These are phyloP conservation scores for Geum urbanum DNA, from an alignment of 306 rosid genomes.

Conservation along the genomic window DNA sequence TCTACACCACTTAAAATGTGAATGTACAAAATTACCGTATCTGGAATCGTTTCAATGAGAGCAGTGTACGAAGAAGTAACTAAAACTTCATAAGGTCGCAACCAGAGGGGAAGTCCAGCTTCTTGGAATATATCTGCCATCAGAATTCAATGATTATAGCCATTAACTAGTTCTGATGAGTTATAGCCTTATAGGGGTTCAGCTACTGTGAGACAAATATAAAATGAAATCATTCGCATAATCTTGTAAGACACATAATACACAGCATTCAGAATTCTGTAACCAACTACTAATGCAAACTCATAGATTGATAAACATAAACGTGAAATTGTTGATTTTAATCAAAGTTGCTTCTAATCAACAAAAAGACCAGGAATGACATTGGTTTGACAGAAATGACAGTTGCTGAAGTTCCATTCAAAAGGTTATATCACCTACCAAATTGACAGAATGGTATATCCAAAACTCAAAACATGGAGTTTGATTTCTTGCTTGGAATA, in stretches of 20 bases:
- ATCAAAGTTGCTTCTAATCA: not conserved
- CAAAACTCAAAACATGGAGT: not conserved
- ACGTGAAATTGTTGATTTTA: not conserved
- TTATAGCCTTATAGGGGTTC: not conserved
- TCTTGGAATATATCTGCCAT: slow-evolving; percentile 96
- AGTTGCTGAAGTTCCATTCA: not conserved
- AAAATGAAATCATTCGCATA: slow-evolving; percentile 20
- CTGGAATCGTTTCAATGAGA: slow-evolving; percentile 95
- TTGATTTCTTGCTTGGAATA: not conserved
- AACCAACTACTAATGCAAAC: not conserved
- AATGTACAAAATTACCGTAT: slow-evolving; percentile 60
- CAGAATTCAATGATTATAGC: slow-evolving; percentile 38
- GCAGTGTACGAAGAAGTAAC: slow-evolving; percentile 96
- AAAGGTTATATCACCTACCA: not conserved
- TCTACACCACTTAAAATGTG: slow-evolving; percentile 27
- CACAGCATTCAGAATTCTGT: not conserved
- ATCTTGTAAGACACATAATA: slow-evolving; percentile 22
- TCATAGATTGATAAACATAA: not conserved
- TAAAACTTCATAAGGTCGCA: slow-evolving; percentile 95
- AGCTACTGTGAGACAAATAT: slow-evolving; percentile 19
- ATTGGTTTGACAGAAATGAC: not conserved
- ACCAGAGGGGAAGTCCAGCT: slow-evolving; percentile 99
- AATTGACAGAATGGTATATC: not conserved
- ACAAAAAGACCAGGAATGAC: not conserved
- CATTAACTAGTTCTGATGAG: slow-evolving; percentile 17